phyloP scores from a whole-genome alignment of 2,329 filamentous ascomycete genomes.

The Aspergillus pseudonomiae region DNA sequence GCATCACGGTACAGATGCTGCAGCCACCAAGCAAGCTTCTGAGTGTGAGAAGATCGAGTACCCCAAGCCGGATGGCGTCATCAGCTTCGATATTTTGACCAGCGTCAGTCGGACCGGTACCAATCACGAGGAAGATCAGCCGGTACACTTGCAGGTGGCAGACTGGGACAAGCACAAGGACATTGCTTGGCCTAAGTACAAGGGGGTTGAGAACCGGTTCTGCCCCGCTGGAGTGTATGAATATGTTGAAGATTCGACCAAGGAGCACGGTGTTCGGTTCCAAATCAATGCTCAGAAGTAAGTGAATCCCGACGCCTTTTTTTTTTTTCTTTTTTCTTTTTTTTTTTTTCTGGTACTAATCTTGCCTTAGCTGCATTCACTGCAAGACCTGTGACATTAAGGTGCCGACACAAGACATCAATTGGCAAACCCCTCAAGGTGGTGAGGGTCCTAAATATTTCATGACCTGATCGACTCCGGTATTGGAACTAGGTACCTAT shows the following conservation, averaged over 20 bases:
- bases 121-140: slow-evolving; percentile 98
- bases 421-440: slow-evolving; percentile 93
- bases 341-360: slow-evolving; percentile 18
- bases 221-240: slow-evolving; percentile 98
- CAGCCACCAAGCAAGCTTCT: slow-evolving; percentile 77
- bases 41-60: slow-evolving; percentile 89
- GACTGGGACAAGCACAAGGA: slow-evolving; percentile 92
- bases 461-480: slow-evolving; percentile 51
- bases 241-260: slow-evolving; percentile 89
- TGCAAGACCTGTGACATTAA: slow-evolving; percentile 99
- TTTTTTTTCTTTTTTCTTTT: too few species aligned
- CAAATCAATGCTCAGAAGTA: slow-evolving; percentile 98
- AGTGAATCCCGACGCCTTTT: slow-evolving; percentile 46
- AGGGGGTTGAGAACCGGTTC: slow-evolving; percentile 94
- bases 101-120: slow-evolving; percentile 94
- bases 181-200: slow-evolving; percentile 80
- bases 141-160: slow-evolving; percentile 90
- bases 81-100: slow-evolving; percentile 94
- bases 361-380: slow-evolving; percentile 78
- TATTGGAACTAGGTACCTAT: slow-evolving; percentile 1
- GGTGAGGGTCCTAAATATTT: slow-evolving; percentile 74
- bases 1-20: slow-evolving; percentile 77
- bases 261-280: slow-evolving; percentile 86
- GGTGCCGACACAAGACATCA: slow-evolving; percentile 94
- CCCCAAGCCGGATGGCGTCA: slow-evolving; percentile 91